A percentile compares a stretch with the other conserved stretches of the same genome.
These are phyloP conservation scores for Lentinula edodes DNA, from an alignment of 768 basidiomycete species.

Conservation along the genomic window DNA sequence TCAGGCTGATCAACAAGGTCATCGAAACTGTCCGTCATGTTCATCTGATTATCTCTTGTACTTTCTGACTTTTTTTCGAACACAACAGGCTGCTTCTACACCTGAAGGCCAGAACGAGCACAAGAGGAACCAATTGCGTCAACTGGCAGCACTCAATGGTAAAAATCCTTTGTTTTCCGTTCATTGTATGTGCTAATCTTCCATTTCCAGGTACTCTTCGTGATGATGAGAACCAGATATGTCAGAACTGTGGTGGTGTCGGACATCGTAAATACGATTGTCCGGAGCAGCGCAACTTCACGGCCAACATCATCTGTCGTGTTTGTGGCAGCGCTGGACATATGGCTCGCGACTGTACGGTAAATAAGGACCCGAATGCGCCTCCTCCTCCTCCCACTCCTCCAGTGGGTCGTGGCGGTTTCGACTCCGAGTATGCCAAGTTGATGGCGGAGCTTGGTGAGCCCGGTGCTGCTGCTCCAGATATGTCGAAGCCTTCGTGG, in stretches of 20 bases:
- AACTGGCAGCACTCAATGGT: conserved; percentile 94
- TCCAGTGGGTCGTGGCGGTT: conserved; percentile 62
- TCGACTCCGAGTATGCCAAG: conserved; percentile 97
- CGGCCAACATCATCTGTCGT: conserved; percentile 98
- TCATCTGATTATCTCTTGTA: conserved; percentile 8
- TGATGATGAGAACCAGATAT: conserved; percentile 99
- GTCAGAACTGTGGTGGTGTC: conserved; percentile 92
- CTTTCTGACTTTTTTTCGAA: conserved; percentile 9
- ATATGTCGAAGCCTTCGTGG: conserved; percentile 49
- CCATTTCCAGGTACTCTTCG: conserved; percentile 60
- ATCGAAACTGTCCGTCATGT: conserved; percentile 84
- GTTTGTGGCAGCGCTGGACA: conserved; percentile 97
- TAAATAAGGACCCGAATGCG: conserved; percentile 85
- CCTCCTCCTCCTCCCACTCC: conserved; percentile 36
- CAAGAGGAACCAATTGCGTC: conserved; percentile 97
- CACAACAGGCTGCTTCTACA: conserved; percentile 85
- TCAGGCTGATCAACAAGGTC: conserved; percentile 93
- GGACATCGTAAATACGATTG: conserved; percentile 99
- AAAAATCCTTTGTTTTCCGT: neutral
- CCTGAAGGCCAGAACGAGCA: conserved; percentile 99
- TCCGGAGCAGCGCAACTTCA: conserved; percentile 96
- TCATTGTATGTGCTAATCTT: neutral
- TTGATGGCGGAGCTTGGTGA: conserved; percentile 99
- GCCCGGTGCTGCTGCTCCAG: conserved; percentile 49
- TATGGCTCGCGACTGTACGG: conserved; percentile 97